Evolutionary conservation across 148 eudicot genomes (phyloP).

Genomic region (Rhododendron molle): DNA sequence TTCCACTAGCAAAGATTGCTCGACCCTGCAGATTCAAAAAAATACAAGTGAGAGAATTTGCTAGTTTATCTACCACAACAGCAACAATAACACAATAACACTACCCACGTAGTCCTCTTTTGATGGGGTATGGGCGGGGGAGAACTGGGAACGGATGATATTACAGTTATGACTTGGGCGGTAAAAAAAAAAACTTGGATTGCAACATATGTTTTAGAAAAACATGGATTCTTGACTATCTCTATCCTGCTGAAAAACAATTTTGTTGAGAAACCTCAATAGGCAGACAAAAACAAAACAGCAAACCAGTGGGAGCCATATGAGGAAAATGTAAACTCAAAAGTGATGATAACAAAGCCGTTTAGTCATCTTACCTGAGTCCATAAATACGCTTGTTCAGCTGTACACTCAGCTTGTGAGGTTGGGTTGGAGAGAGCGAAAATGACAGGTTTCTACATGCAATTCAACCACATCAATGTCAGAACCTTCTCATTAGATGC

Average conservation of each 20-base stretch:
- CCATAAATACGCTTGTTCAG: slow-evolving; percentile 97
- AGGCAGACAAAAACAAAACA: not conserved
- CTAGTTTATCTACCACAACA: slow-evolving; percentile 2
- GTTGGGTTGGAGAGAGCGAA: slow-evolving; percentile 94
- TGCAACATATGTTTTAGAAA: not conserved
- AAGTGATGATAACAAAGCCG: not conserved
- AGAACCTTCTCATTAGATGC: not conserved
- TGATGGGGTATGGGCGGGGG: not conserved
- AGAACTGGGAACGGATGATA: not conserved
- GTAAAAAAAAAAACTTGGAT: not conserved
- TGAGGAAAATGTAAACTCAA: not conserved
- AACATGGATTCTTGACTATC: not conserved
- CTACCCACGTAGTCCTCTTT: not conserved
- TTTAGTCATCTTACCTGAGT: slow-evolving; percentile 43
- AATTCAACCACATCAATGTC: slow-evolving; percentile 15
- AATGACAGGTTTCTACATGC: slow-evolving; percentile 79
- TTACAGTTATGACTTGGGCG: not conserved
- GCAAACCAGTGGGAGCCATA: not conserved
- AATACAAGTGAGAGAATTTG: not conserved
- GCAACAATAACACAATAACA: not conserved
- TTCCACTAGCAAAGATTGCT: slow-evolving; percentile 85
- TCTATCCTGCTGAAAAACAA: not conserved
- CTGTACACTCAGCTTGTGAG: slow-evolving; percentile 90
- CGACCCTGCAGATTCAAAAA: slow-evolving; percentile 45
- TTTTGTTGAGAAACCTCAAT: not conserved